Evolutionary conservation across 169 alveolate species (phyloP), one percentile per base, ranked within the genome.

Genomic region (Toxoplasma gondii): DNA sequence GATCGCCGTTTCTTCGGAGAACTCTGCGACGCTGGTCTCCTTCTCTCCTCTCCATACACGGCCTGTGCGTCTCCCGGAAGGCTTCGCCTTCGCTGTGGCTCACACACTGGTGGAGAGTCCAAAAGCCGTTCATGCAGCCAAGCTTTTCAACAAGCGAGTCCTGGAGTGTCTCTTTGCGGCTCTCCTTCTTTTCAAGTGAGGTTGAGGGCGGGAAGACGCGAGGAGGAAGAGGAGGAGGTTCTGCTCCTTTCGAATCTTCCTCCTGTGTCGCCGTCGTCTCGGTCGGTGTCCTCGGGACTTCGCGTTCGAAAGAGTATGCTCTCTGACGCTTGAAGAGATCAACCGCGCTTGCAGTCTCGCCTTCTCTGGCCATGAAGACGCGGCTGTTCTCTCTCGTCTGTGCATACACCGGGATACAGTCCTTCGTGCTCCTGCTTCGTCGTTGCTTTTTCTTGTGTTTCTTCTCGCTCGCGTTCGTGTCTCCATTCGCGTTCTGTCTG

Each of bases 121-220:
- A n/a, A 74, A 74, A n/a, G 84, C 84, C 44, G 84, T 27, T 41
- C 84, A 31, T n/a, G 49, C 43, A 12, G 84, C 84, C 44, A 74
- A 10, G 84, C 84, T 10, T 1, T 74, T 74, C 84, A 74, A 74
- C 84, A 74, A 74, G n/a, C 2, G 84, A 74, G 84, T 74, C 27
- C 1, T 74, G 44, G 84, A 74, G 84, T 74, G 84, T n/a, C 43
- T 34, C 84, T n/a, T 74, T 22, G 84, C 84, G 49, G 84, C 84
- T 17, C 38, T 74, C 84, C 27, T 74, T 31, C 43, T 74, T 1
- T 12, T 12, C 39, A 74, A n/a, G 84, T 74, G 84, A 36, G 84
- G 19, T 5, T 17, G 58, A 12, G 58, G 12, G n/a, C n/a, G n/a
- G n/a, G 19, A 19, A 53, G 67, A 53, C 19, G 67, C 67, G 67